A percentile compares a stretch with the other conserved stretches of the same genome.
Evolutionary conservation across 805 yeast genomes (phyloP).

Genomic region (Hermanozyma aechmeae): DNA sequence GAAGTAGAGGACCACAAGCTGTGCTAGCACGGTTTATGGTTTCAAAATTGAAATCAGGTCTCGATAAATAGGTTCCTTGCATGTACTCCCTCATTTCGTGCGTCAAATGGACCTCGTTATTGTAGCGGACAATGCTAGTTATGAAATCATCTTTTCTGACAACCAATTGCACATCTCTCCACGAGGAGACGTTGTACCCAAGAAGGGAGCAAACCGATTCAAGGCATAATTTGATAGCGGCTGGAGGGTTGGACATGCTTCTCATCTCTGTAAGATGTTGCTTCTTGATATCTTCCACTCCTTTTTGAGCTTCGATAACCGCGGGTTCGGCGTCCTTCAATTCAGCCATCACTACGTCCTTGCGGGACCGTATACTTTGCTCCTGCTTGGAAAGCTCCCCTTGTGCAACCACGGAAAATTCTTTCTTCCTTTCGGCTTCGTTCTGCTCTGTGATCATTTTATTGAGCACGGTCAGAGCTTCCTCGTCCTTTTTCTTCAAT

Average conservation of each 20-base stretch:
- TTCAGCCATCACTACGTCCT: conserved; percentile 47
- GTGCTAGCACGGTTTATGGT: conserved; percentile 82
- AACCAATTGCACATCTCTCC: conserved; percentile 81
- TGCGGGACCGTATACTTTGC: conserved; percentile 43
- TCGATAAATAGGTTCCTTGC: conserved; percentile 50
- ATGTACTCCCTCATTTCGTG: conserved; percentile 44
- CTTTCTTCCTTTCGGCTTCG: conserved; percentile 85
- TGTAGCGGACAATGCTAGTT: conserved; percentile 66
- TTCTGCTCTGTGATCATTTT: conserved; percentile 78
- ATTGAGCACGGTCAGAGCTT: conserved; percentile 64
- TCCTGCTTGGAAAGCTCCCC: conserved; percentile 63
- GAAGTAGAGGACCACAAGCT: conserved; percentile 86
- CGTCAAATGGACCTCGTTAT: conserved; percentile 51
- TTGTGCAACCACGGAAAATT: conserved; percentile 72
- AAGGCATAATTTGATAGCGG: conserved; percentile 71
- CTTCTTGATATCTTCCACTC: conserved; percentile 89
- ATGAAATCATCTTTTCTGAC: conserved; percentile 85
- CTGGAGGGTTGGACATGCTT: conserved; percentile 87
- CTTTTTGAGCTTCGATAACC: conserved; percentile 71
- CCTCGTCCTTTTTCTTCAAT: conserved; percentile 48
- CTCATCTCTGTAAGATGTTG: conserved; percentile 85
- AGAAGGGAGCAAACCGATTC: conserved; percentile 83
- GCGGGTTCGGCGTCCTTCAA: conserved; percentile 79
- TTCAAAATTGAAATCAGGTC: conserved; percentile 59
- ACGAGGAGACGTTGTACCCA: conserved; percentile 54